These are phyloP conservation scores for Nigrospora oryzae DNA, from an alignment of 2,329 filamentous ascomycete species.

Conservation along the genomic window DNA sequence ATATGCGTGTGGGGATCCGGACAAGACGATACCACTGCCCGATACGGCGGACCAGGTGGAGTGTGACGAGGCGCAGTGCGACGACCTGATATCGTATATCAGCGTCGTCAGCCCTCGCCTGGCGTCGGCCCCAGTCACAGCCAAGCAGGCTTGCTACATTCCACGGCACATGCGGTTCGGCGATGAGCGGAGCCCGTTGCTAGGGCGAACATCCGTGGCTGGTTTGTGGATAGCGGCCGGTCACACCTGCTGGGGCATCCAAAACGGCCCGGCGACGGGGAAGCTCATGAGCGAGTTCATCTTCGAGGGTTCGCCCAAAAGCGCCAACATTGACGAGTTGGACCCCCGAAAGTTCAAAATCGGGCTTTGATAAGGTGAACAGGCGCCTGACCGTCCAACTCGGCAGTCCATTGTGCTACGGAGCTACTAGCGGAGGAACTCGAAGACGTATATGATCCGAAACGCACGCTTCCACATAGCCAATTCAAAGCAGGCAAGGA, in stretches of 20 bases:
- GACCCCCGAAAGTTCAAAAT: conserved; percentile 59
- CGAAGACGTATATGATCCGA: too few species aligned
- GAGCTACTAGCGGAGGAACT: background rate
- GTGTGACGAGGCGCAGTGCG: conserved; percentile 67
- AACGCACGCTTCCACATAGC: too few species aligned
- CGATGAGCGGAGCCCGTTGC: conserved; percentile 59
- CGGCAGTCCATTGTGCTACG: too few species aligned
- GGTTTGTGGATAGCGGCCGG: conserved; percentile 78
- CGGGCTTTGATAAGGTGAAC: conserved; percentile 14
- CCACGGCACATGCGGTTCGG: conserved; percentile 62
- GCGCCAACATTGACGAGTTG: conserved; percentile 56
- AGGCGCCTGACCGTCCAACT: too few species aligned
- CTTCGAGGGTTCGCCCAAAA: conserved; percentile 62
- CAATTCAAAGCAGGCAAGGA: too few species aligned
- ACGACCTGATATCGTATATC: conserved; percentile 79
- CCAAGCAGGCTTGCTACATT: conserved; percentile 86
- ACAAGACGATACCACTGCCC: conserved; percentile 67
- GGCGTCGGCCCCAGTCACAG: conserved; percentile 58
- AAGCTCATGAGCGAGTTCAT: conserved; percentile 73
- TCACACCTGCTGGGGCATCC: conserved; percentile 97
- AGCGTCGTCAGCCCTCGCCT: conserved; percentile 57
- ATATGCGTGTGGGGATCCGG: conserved; percentile 88
- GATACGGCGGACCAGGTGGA: conserved; percentile 66
- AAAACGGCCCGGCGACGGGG: conserved; percentile 85
- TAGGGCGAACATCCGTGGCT: conserved; percentile 65